These are phyloP conservation scores for Coemansia asiatica DNA, from an alignment of 192 early-diverging fungal genomes.

Conservation along the genomic window DNA sequence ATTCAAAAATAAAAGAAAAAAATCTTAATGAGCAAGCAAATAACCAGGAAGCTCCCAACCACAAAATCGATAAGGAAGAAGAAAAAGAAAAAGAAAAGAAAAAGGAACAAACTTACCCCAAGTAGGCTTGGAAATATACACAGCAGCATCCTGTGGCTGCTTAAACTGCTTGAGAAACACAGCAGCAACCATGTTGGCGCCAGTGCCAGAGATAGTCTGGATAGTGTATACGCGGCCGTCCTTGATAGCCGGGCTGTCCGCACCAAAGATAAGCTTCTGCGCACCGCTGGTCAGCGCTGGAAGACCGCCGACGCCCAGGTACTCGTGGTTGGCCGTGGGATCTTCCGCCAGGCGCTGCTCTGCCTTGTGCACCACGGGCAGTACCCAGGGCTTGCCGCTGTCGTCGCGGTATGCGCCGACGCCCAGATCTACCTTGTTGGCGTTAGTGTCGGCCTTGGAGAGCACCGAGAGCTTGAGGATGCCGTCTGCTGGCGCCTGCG, in stretches of 20 bases:
- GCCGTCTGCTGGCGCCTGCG: conserved; percentile 77
- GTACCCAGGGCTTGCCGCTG: conserved; percentile 89
- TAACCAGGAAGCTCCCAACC: too few species aligned
- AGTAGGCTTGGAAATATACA: conserved; percentile 93
- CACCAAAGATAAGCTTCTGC: conserved; percentile 79
- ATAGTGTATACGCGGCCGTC: conserved; percentile 71
- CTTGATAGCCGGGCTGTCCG: conserved; percentile 65
- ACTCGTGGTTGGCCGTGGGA: conserved; percentile 85
- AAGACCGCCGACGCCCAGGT: conserved; percentile 85
- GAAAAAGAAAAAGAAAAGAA: too few species aligned
- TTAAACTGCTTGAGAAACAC: conserved; percentile 76
- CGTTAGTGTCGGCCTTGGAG: conserved; percentile 76
- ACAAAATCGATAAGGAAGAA: too few species aligned
- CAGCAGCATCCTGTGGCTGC: conserved; percentile 60
- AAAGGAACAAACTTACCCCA: conserved; percentile 70
- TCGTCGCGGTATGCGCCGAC: conserved; percentile 96
- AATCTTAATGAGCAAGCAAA: too few species aligned
- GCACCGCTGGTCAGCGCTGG: conserved; percentile 78
- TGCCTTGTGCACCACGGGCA: conserved; percentile 92
- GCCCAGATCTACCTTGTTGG: conserved; percentile 88
- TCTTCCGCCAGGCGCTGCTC: conserved; percentile 72
- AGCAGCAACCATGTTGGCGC: conserved; percentile 84
- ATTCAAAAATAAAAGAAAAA: too few species aligned
- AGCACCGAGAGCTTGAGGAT: conserved; percentile 87
- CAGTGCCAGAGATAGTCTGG: conserved; percentile 96